A percentile compares a stretch with the other conserved stretches of the same genome.
Evolutionary conservation across 2,329 filamentous ascomycete species (phyloP).

Genomic region (Stylonectria norvegica): DNA sequence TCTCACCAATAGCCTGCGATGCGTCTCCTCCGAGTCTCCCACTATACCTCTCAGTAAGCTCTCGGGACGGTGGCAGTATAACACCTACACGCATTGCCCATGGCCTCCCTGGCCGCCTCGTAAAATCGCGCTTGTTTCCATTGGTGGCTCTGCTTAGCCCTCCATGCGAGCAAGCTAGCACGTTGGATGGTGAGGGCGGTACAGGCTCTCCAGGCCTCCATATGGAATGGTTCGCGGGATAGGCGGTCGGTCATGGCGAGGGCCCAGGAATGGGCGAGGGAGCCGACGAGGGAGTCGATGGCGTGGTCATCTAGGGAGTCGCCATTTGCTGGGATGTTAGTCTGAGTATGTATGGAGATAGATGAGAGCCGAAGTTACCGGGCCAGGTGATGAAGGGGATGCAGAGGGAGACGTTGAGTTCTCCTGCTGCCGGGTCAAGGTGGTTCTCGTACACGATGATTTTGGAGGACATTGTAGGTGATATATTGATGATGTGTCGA

Average conservation of each 20-base stretch:
- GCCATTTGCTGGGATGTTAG: background rate
- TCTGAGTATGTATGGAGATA: background rate
- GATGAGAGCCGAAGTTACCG: background rate
- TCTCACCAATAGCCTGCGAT: too few species aligned
- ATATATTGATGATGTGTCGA: too few species aligned
- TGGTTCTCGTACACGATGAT: background rate
- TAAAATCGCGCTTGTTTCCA: background rate
- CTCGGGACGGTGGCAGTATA: too few species aligned
- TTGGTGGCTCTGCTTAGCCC: background rate
- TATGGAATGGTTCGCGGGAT: background rate
- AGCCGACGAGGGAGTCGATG: background rate
- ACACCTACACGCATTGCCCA: too few species aligned
- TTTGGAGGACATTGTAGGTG: too few species aligned
- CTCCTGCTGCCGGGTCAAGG: background rate
- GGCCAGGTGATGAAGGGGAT: background rate
- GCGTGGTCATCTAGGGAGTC: background rate
- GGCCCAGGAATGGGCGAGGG: background rate
- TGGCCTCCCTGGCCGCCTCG: background rate
- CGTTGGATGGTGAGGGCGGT: background rate
- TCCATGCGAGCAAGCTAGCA: background rate
- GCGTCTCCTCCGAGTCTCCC: too few species aligned
- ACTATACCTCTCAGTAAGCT: too few species aligned
- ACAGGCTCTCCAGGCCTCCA: background rate
- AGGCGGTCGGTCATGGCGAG: background rate
- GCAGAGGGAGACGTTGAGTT: background rate